These are phyloP conservation scores for Serendipita sp. DNA, from an alignment of 768 basidiomycete genomes.

Conservation along the genomic window DNA sequence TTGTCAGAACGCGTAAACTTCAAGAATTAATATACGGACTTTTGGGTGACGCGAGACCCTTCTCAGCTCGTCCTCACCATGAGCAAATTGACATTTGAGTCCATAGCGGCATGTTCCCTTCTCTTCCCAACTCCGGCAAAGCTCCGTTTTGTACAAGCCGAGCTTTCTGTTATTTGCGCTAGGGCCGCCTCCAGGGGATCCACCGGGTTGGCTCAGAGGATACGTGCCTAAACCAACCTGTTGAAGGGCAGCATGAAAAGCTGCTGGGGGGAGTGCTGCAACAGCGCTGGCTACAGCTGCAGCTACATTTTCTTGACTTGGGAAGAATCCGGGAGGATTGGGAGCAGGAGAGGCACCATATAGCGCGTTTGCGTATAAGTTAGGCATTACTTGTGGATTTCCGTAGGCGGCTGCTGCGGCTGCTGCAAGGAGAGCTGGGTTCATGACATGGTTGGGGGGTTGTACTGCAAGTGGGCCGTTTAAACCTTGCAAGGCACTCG, in stretches of 20 bases:
- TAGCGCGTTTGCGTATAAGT: neutral
- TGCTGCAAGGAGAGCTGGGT: neutral
- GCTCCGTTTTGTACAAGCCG: slow-evolving; percentile 78
- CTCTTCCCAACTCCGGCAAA: slow-evolving; percentile 87
- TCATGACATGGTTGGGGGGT: neutral
- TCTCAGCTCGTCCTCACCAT: slow-evolving; percentile 77
- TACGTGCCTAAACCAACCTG: slow-evolving; percentile 1
- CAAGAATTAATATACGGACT: slow-evolving; percentile 27
- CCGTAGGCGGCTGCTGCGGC: slow-evolving; percentile 1
- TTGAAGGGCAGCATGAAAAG: slow-evolving; percentile 2
- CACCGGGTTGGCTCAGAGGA: slow-evolving; percentile 2
- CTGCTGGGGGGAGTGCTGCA: neutral
- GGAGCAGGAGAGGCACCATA: neutral
- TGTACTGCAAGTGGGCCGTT: neutral
- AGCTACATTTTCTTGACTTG: slow-evolving; percentile 1
- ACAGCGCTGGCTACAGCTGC: neutral
- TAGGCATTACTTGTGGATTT: neutral
- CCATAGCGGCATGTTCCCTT: slow-evolving; percentile 78
- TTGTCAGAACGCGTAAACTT: slow-evolving; percentile 13
- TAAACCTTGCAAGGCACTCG: neutral
- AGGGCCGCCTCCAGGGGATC: slow-evolving; percentile 34
- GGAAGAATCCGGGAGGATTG: neutral
- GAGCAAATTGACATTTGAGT: slow-evolving; percentile 82
- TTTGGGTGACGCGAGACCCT: slow-evolving; percentile 79
- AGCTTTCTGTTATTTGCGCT: slow-evolving; percentile 86